phyloP scores from a whole-genome alignment of 106 monocot species.

The Alisma plantagoaquatica region DNA sequence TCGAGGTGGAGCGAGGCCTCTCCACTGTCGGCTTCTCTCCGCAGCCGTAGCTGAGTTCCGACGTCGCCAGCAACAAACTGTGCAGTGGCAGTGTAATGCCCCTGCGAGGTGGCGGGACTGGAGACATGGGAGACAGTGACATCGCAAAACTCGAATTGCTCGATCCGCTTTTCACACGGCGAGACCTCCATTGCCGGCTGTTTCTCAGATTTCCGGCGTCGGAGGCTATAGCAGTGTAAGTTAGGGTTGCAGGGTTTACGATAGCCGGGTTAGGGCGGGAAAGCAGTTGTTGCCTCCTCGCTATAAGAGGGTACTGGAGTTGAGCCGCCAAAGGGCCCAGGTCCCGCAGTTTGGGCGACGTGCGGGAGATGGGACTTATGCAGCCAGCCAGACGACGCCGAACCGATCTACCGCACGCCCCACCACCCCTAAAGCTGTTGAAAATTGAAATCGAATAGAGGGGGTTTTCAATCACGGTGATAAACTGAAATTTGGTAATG shows the following conservation, averaged over 20 bases:
- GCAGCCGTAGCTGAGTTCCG: background rate
- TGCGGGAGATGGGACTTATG: too few relatives aligned
- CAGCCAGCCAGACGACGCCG: too few relatives aligned
- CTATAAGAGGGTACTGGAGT: too few relatives aligned
- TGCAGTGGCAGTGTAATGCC: conserved; percentile 1
- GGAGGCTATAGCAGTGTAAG: background rate
- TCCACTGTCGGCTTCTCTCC: conserved; percentile 1
- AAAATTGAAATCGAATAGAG: too few relatives aligned
- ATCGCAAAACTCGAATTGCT: conserved; percentile 1
- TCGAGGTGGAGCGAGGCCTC: background rate
- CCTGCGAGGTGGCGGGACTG: background rate
- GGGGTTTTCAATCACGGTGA: too few relatives aligned
- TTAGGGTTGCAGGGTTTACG: too few relatives aligned
- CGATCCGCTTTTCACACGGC: background rate
- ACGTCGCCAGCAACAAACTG: background rate
- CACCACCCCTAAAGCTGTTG: too few relatives aligned
- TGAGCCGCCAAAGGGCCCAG: too few relatives aligned
- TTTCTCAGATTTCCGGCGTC: background rate
- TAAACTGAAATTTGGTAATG: too few relatives aligned
- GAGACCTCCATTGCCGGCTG: conserved; percentile 3
- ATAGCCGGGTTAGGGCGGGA: background rate
- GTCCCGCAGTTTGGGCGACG: too few relatives aligned
- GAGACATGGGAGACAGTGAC: conserved; percentile 1
- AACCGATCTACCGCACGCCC: too few relatives aligned
- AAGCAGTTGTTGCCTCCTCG: background rate